A percentile compares a stretch with the other conserved stretches of the same genome.
Evolutionary conservation across 208 protist genomes (phyloP).

Genomic region (Wallacemonas collosoma): DNA sequence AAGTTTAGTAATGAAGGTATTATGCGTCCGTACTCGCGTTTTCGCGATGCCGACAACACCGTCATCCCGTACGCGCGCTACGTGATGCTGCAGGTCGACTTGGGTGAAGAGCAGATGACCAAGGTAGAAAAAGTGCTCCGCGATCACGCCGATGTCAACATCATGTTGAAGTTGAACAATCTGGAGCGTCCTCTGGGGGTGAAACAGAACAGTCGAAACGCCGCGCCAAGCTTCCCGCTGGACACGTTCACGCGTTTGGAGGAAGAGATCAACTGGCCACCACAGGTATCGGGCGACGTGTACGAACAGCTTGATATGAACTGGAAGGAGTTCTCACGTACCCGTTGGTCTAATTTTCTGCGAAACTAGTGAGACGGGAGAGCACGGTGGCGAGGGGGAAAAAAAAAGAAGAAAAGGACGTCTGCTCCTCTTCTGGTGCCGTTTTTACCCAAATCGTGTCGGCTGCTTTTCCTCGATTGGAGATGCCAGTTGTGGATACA

Average conservation of each 20-base stretch:
- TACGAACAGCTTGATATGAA: constrained; percentile 92
- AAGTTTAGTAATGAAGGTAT: constrained; percentile 88
- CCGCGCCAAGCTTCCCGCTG: constrained; percentile 70
- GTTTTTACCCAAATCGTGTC: too few species aligned
- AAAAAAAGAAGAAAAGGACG: not conserved
- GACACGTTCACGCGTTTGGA: constrained; percentile 86
- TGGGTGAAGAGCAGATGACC: constrained; percentile 82
- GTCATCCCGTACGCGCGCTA: constrained; percentile 84
- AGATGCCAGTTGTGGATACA: too few species aligned
- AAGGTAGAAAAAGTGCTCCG: constrained; percentile 80
- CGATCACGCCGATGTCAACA: constrained; percentile 85
- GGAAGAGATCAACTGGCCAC: constrained; percentile 92
- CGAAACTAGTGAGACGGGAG: constrained; percentile 41
- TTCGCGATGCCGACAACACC: constrained; percentile 80
- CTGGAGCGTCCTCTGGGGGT: constrained; percentile 70
- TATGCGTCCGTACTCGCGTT: constrained; percentile 83
- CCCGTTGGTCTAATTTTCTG: constrained; percentile 88
- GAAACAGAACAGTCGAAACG: constrained; percentile 47
- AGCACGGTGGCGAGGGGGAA: not conserved
- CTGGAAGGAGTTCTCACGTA: constrained; percentile 93
- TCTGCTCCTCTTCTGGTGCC: too few species aligned
- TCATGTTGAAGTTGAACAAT: constrained; percentile 71
- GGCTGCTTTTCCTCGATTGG: too few species aligned
- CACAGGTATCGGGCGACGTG: constrained; percentile 83
- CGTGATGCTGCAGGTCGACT: constrained; percentile 81